phyloP scores from a whole-genome alignment of 2,329 filamentous ascomycete genomes.

The Colletotrichum kahawae region DNA sequence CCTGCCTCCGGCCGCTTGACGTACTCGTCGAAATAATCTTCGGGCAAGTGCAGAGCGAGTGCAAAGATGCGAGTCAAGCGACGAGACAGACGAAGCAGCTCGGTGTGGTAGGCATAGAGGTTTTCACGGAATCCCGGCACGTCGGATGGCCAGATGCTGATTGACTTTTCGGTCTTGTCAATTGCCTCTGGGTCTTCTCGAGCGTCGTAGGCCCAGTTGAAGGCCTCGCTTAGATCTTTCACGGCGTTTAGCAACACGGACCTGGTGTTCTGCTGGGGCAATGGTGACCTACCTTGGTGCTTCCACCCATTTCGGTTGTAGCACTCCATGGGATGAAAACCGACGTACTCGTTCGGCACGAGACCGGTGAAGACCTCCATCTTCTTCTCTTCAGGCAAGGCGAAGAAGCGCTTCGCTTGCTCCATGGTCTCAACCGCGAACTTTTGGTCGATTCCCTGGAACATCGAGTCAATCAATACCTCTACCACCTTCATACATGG shows the following conservation, averaged over 20 bases:
- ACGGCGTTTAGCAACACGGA: slow-evolving; percentile 16
- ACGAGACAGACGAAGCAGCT: slow-evolving; percentile 40
- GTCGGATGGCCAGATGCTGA: slow-evolving; percentile 34
- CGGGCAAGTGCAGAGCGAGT: slow-evolving; percentile 42
- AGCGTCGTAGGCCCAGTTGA: slow-evolving; percentile 39
- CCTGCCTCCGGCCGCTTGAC: slow-evolving; percentile 35
- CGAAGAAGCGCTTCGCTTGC: slow-evolving; percentile 47
- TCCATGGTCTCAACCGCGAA: slow-evolving; percentile 35
- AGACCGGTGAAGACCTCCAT: slow-evolving; percentile 48
- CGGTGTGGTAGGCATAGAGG: slow-evolving; percentile 37
- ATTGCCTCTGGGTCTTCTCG: slow-evolving; percentile 29
- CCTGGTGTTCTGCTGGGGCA: not conserved
- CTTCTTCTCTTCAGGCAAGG: slow-evolving; percentile 47
- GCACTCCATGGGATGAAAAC: slow-evolving; percentile 39
- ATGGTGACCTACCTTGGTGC: slow-evolving; percentile 30
- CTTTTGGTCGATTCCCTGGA: slow-evolving; percentile 31
- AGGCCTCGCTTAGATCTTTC: slow-evolving; percentile 36
- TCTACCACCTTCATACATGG: not conserved
- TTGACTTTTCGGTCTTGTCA: slow-evolving; percentile 28
- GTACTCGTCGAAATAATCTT: slow-evolving; percentile 44
- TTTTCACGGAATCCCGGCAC: slow-evolving; percentile 39
- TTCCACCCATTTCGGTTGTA: slow-evolving; percentile 46
- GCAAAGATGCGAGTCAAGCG: slow-evolving; percentile 44
- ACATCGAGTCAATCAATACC: not conserved
- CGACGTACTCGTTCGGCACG: slow-evolving; percentile 37